Percentiles rank a stretch among this genome's conserved stretches.
Evolutionary conservation across 352 stramenopile genomes (phyloP).

Genomic region (Poterioochromonas sp.): DNA sequence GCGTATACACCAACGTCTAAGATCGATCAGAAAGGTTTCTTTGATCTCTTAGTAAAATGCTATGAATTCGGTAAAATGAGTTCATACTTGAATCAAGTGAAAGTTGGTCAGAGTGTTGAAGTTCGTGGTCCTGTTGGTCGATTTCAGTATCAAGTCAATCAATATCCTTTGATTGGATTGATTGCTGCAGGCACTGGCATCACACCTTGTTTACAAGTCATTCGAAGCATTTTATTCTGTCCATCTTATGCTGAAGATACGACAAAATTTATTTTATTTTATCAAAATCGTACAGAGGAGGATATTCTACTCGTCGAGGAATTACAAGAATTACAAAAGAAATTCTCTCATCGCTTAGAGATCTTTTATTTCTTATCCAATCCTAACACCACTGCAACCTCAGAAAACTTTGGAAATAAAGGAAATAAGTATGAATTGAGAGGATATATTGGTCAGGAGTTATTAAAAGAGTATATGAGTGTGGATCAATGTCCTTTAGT

Average conservation of each 20-base stretch:
- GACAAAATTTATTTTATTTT: conserved; percentile 59
- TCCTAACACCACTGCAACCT: too few species aligned
- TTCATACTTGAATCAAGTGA: conserved; percentile 79
- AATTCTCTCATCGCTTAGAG: not conserved
- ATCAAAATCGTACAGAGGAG: conserved; percentile 85
- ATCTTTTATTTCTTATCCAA: conserved; percentile 20
- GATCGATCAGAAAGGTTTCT: conserved; percentile 76
- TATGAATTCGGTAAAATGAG: conserved; percentile 74
- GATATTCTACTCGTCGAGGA: conserved; percentile 91
- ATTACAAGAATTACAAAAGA: conserved; percentile 62
- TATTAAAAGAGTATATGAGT: not conserved
- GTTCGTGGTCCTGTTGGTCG: conserved; percentile 27
- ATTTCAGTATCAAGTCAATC: not conserved
- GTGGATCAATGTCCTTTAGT: not conserved
- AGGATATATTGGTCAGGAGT: not conserved
- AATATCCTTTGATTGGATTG: conserved; percentile 77
- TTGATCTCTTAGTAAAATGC: conserved; percentile 88
- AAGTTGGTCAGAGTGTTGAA: conserved; percentile 75
- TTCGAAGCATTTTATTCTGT: conserved; percentile 58
- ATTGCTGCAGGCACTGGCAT: conserved; percentile 94
- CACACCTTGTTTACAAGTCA: conserved; percentile 93
- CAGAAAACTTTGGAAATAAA: not conserved
- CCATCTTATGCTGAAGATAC: conserved; percentile 37
- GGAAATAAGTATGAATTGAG: not conserved
- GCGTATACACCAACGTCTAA: conserved; percentile 88